Conservation (phyloP, 805 yeast species). For the Tetrapisispora namnaoensis region DNA sequence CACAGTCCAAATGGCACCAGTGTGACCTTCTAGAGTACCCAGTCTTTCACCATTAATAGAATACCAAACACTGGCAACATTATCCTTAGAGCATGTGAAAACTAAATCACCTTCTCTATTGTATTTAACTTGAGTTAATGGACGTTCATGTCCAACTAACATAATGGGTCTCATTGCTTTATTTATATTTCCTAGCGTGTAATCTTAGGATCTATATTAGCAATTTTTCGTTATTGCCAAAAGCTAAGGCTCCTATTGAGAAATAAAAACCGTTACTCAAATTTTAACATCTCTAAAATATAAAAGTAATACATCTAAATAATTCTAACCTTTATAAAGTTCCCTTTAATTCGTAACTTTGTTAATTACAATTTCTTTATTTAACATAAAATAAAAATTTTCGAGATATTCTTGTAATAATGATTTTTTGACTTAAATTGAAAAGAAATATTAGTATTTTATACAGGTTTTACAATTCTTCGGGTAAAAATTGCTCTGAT, state of each 20-base stretch:
- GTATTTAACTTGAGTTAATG: slow-evolving; percentile 90
- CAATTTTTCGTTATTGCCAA: too few relatives aligned
- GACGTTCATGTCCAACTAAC: slow-evolving; percentile 94
- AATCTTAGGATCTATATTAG: background rate
- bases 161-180: slow-evolving; percentile 52
- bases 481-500: background rate
- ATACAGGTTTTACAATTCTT: background rate
- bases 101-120: slow-evolving; percentile 92
- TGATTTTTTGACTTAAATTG: background rate
- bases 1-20: slow-evolving; percentile 94
- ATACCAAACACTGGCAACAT: slow-evolving; percentile 84
- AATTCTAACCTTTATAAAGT: too few relatives aligned
- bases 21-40: slow-evolving; percentile 84
- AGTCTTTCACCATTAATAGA: slow-evolving; percentile 92
- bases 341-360: too few relatives aligned
- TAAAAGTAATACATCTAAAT: too few relatives aligned
- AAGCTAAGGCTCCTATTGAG: too few relatives aligned
- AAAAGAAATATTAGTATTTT: background rate
- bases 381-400: background rate
- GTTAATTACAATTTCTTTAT: background rate
- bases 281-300: too few relatives aligned
- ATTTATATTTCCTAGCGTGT: background rate
- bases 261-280: too few relatives aligned
- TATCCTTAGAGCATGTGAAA: slow-evolving; percentile 87
- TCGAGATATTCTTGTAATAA: background rate